Evolutionary conservation across 1,284 basidiomycete species (phyloP).

Genomic region (Sparassis latifolia): DNA sequence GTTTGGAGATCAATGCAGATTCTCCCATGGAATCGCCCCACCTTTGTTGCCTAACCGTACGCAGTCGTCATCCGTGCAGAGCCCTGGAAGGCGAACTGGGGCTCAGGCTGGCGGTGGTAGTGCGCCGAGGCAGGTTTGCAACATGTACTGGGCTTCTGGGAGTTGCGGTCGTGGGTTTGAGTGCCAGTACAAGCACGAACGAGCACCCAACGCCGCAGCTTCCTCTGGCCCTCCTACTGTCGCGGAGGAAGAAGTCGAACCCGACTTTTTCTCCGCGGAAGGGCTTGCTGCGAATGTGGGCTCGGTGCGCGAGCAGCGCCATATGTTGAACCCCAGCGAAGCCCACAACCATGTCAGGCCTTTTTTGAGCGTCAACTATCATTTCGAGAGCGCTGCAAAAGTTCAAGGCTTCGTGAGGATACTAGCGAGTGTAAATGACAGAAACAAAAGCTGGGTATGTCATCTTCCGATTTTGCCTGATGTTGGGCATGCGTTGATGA

Average conservation of each 20-base stretch:
- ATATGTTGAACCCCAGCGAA: conserved; percentile 34
- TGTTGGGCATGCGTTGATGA: neutral
- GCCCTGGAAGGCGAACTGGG: too few relatives aligned
- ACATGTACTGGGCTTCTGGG: conserved; percentile 43
- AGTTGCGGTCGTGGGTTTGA: conserved; percentile 41
- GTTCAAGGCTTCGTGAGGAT: conserved; percentile 42
- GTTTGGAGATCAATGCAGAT: too few relatives aligned
- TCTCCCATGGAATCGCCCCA: too few relatives aligned
- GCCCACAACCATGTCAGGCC: conserved; percentile 40
- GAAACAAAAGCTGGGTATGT: conserved; percentile 46
- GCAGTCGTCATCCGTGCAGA: too few relatives aligned
- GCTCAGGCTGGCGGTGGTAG: too few relatives aligned
- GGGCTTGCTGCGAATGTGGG: conserved; percentile 36
- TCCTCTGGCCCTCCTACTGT: neutral
- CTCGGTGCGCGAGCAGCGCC: conserved; percentile 15
- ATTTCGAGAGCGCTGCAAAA: conserved; percentile 33
- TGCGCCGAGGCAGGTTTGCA: conserved; percentile 27
- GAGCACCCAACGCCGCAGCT: conserved; percentile 2
- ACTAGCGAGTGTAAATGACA: conserved; percentile 37
- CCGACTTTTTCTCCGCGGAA: conserved; percentile 38
- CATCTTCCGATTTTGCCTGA: neutral
- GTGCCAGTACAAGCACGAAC: conserved; percentile 40
- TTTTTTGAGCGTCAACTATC: conserved; percentile 38
- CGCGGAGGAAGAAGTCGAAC: neutral
- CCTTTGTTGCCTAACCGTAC: too few relatives aligned